Evolutionary conservation across 148 eudicot genomes (phyloP), one percentile per base, ranked within the genome.

Genomic region (Camellia lanceoleosa): DNA sequence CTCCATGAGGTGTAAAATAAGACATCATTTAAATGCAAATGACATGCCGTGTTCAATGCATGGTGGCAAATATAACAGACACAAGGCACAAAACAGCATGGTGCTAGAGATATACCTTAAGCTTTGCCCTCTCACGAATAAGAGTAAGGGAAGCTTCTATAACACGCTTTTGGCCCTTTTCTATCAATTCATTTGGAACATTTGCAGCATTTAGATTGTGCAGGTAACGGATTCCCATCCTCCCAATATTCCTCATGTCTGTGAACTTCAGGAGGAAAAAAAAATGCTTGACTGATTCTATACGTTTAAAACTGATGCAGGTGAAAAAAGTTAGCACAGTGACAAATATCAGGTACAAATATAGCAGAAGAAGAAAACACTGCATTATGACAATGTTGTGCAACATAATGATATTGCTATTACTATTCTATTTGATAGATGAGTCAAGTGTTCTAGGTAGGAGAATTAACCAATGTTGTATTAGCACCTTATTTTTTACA

Each of bases 81-180:
- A 3, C 8, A 71, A 71, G 47, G 66, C 58, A 68, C 41, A 41
- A 56, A 58, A 20, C 5, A 38, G 5, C 2, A 30, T 52, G 20
- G 15, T 20, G 18, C 52, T 16, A 18, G 72, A 10, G 63, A 56
- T 42, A 78, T 76, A 93, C 98, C 97, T 93, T 93, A 74, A 95
- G 97, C 85, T 95, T 95, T 49, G 99, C 97, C 81, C 94, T 89
- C 86, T 95, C 99, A 3, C 97, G 97, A 65, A 95, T 95, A 77
- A 95, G 97, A 19, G 99, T 95, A 76, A 93, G 94, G 67, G 99
- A 95, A 74, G 97, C 99, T 82, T 93, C 99, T 71, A 95, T 92
- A 10, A 95, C 97, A 69, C 97, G 91, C 30, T 87, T 88, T 80
- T 95, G 99, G 44, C 99, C 99, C 56, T 90, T 91, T 63, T 88